A percentile compares a stretch with the other conserved stretches of the same genome.
Evolutionary conservation across 2,329 filamentous ascomycete genomes (phyloP).

Genomic region (Penicillium fuscoglaucum): DNA sequence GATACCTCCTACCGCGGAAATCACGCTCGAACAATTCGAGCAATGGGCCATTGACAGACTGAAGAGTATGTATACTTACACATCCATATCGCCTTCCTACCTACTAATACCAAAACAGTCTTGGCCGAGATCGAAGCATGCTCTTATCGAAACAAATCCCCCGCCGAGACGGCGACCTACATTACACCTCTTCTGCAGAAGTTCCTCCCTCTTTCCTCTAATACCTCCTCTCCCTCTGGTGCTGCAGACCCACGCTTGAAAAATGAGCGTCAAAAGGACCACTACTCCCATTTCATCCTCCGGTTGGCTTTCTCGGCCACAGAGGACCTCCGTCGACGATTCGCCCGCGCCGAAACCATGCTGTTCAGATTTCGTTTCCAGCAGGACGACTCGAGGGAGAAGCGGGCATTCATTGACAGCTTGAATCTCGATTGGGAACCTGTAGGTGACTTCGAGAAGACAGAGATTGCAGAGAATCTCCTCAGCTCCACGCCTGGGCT

Average conservation of each 20-base stretch:
- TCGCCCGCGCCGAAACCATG: slow-evolving; percentile 82
- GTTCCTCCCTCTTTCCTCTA: slow-evolving; percentile 76
- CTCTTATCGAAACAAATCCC: slow-evolving; percentile 85
- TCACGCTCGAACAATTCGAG: slow-evolving; percentile 95
- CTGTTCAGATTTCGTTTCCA: slow-evolving; percentile 82
- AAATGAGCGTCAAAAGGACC: slow-evolving; percentile 84
- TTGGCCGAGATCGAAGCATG: slow-evolving; percentile 72
- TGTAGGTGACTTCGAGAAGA: slow-evolving; percentile 77
- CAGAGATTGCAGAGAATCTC: slow-evolving; percentile 63
- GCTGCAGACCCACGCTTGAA: slow-evolving; percentile 55
- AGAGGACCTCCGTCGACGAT: slow-evolving; percentile 84
- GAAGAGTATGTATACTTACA: slow-evolving; percentile 59
- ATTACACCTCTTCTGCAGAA: slow-evolving; percentile 87
- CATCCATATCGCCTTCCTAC: too few relatives aligned
- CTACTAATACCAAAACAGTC: slow-evolving; percentile 27
- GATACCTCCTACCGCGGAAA: slow-evolving; percentile 84
- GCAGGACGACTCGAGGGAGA: slow-evolving; percentile 72
- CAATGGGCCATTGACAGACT: slow-evolving; percentile 96
- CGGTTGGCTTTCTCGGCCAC: slow-evolving; percentile 89
- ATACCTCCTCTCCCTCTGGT: slow-evolving; percentile 61
- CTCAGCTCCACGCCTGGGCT: slow-evolving; percentile 56
- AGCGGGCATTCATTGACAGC: slow-evolving; percentile 71
- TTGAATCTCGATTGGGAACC: slow-evolving; percentile 82
- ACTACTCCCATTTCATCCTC: slow-evolving; percentile 97
- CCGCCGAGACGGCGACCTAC: slow-evolving; percentile 76